Conservation (phyloP, 164 flowering plant species). For the Vitis vinifera region DNA sequence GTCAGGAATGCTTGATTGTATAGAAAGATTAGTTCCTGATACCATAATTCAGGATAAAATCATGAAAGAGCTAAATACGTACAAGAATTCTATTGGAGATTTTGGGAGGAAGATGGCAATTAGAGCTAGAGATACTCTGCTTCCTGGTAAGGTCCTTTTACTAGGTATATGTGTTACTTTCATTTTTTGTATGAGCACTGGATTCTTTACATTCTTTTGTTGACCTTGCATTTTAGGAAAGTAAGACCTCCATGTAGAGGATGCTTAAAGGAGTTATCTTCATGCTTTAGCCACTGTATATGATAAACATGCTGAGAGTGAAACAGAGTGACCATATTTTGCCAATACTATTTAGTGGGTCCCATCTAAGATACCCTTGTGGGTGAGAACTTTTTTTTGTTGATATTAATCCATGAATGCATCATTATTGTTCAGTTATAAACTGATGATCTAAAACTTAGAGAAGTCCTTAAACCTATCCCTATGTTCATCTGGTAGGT, state of each 20-base stretch:
- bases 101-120: constrained; percentile 88
- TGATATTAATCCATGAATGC: too few relatives aligned
- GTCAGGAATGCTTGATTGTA: constrained; percentile 75
- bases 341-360: too few relatives aligned
- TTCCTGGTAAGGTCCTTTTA: constrained; percentile 59
- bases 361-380: neutral
- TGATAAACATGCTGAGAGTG: too few relatives aligned
- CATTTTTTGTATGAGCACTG: neutral
- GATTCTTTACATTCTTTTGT: too few relatives aligned
- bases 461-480: neutral
- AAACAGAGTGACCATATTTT: too few relatives aligned
- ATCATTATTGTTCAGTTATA: neutral
- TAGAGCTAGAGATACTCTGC: constrained; percentile 68
- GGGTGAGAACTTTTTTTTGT: neutral
- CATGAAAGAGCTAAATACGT: constrained; percentile 65
- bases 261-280: too few relatives aligned
- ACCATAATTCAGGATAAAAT: constrained; percentile 69
- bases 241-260: too few relatives aligned
- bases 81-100: constrained; percentile 77
- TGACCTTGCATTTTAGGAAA: too few relatives aligned
- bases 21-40: constrained; percentile 85
- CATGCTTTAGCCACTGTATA: too few relatives aligned
- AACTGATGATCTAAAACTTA: neutral
- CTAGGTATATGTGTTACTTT: neutral
- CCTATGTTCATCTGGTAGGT: neutral